Percentiles rank a stretch among this genome's conserved stretches.
Conservation (phyloP, 1,139 yeast genomes). For the Tardiomyces blankii region DNA sequence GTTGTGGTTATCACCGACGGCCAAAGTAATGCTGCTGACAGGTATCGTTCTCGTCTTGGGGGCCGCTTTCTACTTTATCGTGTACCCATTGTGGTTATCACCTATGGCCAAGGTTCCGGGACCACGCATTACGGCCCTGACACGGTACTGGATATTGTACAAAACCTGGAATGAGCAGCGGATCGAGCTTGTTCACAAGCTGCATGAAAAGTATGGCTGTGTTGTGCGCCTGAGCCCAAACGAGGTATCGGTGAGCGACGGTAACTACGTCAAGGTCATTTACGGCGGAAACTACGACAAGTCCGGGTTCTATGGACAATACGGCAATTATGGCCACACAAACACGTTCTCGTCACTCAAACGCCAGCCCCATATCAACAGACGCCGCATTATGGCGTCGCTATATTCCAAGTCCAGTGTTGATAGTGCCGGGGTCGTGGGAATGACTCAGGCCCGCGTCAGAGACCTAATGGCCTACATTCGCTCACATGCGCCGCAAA, state of each 20-base stretch:
- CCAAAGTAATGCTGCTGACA: not conserved
- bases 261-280: slow-evolving; percentile 41
- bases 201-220: slow-evolving; percentile 49
- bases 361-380: slow-evolving; percentile 37
- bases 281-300: slow-evolving; percentile 52
- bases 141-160: slow-evolving; percentile 38
- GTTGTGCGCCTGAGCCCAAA: slow-evolving; percentile 51
- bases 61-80: not conserved
- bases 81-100: slow-evolving; percentile 2
- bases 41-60: not conserved
- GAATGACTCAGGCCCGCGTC: slow-evolving; percentile 24
- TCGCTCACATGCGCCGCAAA: slow-evolving; percentile 4
- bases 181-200: slow-evolving; percentile 36
- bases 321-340: slow-evolving; percentile 44
- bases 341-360: slow-evolving; percentile 50
- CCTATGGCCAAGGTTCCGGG: slow-evolving; percentile 48
- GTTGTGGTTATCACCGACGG: too few relatives aligned
- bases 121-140: slow-evolving; percentile 41
- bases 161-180: slow-evolving; percentile 44
- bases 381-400: slow-evolving; percentile 19
- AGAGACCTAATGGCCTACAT: slow-evolving; percentile 16
- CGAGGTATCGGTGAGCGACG: slow-evolving; percentile 50
- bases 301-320: slow-evolving; percentile 49
- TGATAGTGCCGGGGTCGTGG: slow-evolving; percentile 20
- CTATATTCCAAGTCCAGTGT: slow-evolving; percentile 22